Base-by-base conservation (phyloP, 1,139 yeast species). In the Scheffersomyces insectosa region DNA sequence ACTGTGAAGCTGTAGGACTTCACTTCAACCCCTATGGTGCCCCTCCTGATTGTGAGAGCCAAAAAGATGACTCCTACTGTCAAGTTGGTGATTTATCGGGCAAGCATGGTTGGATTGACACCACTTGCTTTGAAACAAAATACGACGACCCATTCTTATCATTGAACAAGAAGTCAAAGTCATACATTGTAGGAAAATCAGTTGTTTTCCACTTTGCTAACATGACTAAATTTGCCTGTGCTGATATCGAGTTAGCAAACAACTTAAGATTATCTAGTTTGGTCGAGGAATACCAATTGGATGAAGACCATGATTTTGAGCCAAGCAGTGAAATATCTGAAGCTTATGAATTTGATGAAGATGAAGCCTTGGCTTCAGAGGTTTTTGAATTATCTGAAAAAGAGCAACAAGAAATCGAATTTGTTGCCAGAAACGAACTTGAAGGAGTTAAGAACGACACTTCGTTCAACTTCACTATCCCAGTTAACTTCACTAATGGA, bases 41-140 rank as follows among this genome's bases (percentile, higher is more conserved):
- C 2, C 58, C 72, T 13, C 57, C 66, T 3, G 66, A 67, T 39
- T 80, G 84, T 59, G 73, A 69, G 37, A 51, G 53, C 11, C 72
- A 72, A 46, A 69, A 68, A 15, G 69, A 72, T 51, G 83, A 82
- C 59, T 65, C 81, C 8, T 66, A 62, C 39, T 80, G 85, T 58
- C 79, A 78, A 59, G 73, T 80, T 28, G 86, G 87, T 37, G 85
- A 82, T 55, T 75, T 82, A 50, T 75, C 83, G 37, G 86, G 86
- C 28, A 82, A 81, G 55, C 84, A 81, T 58, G 87, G 86, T 3
- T 68, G 68, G 62, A 77, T 81, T 49, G 70, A 78, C 52, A 68
- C 80, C 23, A 79, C 83, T 3, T 78, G 83, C 52, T 77, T 73
- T 59, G 80, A 78, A 55, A 66, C 77, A 25, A 70, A 68, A 46